Conservation (phyloP, 441 rosid genomes). For the Capsella rubella region DNA sequence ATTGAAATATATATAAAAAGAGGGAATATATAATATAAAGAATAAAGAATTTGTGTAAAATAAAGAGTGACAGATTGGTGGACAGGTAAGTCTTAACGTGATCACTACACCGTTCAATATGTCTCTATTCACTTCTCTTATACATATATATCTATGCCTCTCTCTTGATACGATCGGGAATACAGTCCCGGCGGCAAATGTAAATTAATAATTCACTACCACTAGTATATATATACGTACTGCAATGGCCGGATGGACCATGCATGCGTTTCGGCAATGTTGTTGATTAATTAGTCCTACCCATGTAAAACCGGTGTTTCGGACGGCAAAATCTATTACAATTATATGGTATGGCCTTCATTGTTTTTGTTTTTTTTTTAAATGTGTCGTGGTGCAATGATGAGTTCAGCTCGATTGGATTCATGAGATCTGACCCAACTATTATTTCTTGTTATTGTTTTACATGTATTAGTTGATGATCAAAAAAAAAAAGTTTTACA, state of each 20-base stretch:
- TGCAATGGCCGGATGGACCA: neutral
- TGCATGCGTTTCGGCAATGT: neutral
- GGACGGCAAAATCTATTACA: neutral
- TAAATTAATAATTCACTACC: neutral
- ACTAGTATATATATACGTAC: neutral
- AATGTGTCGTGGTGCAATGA: neutral
- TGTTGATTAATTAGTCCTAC: neutral
- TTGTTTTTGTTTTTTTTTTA: neutral
- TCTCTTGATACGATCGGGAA: neutral
- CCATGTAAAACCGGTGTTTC: neutral
- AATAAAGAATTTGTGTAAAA: conserved; percentile 46
- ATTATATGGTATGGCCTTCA: neutral
- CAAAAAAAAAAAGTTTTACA: too few species aligned
- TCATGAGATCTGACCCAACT: neutral
- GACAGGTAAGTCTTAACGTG: conserved; percentile 53
- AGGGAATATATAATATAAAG: conserved; percentile 6
- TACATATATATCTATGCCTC: neutral
- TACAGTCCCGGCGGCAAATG: too few species aligned
- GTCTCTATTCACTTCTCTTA: conserved; percentile 14
- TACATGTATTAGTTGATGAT: neutral
- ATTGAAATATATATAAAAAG: conserved; percentile 31
- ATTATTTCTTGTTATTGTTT: neutral
- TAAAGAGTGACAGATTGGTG: conserved; percentile 60
- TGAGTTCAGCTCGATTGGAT: neutral
- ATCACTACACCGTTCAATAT: conserved; percentile 38